These are phyloP conservation scores for Haematococcus sp. DNA, from an alignment of 139 green algal species.

Conservation along the genomic window DNA sequence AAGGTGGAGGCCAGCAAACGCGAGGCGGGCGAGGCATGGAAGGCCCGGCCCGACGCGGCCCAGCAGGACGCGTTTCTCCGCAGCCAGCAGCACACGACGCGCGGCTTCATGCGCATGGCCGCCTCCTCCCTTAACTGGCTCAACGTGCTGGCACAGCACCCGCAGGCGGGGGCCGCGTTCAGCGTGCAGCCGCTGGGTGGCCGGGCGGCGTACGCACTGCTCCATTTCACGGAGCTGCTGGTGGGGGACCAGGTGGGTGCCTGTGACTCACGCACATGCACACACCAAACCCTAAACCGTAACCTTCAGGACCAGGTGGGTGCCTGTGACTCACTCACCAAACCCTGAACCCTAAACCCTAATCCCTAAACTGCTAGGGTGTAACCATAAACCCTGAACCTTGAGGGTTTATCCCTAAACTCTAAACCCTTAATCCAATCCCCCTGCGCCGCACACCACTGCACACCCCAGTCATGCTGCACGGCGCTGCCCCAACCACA, in stretches of 20 bases:
- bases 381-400: too few species aligned
- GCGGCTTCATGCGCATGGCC: constrained; percentile 69
- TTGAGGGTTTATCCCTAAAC: too few species aligned
- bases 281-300: too few species aligned
- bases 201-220: constrained; percentile 44
- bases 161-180: constrained; percentile 48
- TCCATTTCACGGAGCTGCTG: constrained; percentile 73
- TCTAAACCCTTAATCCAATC: too few species aligned
- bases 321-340: too few species aligned
- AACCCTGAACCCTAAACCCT: too few species aligned
- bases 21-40: constrained; percentile 55
- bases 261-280: too few species aligned
- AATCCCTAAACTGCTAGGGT: too few species aligned
- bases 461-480: too few species aligned
- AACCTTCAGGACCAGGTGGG: constrained; percentile 4
- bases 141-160: constrained; percentile 45
- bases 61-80: constrained; percentile 62
- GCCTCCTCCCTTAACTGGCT: constrained; percentile 62
- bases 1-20: constrained; percentile 61
- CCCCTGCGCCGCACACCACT: too few species aligned
- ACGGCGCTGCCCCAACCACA: too few species aligned
- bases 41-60: constrained; percentile 35
- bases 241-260: constrained; percentile 37
- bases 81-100: constrained; percentile 54
- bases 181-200: constrained; percentile 42